Percentiles rank a stretch among this genome's conserved stretches.
These are phyloP conservation scores for Cruciata laevipes DNA, from an alignment of 257 asterid genomes.

Conservation along the genomic window DNA sequence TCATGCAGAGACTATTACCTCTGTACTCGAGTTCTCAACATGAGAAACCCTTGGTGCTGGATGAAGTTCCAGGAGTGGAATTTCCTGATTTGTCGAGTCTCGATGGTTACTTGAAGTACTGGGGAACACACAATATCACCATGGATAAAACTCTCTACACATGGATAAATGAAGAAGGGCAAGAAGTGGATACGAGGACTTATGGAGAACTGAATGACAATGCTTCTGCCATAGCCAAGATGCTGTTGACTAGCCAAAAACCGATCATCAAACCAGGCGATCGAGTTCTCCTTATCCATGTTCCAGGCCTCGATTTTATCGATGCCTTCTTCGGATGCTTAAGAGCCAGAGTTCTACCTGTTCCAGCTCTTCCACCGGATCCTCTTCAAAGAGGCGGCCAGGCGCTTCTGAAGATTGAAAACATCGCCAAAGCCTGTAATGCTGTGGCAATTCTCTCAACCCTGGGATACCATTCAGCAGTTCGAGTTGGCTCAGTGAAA, in stretches of 20 bases:
- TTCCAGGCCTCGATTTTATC: conserved; percentile 72
- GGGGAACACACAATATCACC: conserved; percentile 51
- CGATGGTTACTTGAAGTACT: conserved; percentile 57
- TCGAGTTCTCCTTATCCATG: conserved; percentile 66
- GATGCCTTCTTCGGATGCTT: conserved; percentile 87
- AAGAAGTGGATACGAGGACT: conserved; percentile 38
- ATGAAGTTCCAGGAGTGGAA: conserved; percentile 44
- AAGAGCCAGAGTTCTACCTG: conserved; percentile 69
- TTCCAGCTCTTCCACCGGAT: conserved; percentile 86
- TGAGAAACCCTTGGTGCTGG: conserved; percentile 33
- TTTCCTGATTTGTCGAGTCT: conserved; percentile 61
- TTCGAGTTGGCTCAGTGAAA: conserved; percentile 68
- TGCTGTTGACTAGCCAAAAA: conserved; percentile 54
- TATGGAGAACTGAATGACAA: conserved; percentile 53
- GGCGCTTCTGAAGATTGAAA: conserved; percentile 68
- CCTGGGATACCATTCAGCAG: conserved; percentile 64
- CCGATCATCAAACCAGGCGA: conserved; percentile 61
- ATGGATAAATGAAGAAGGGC: conserved; percentile 71
- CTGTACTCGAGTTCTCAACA: conserved; percentile 27
- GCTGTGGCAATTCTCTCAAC: conserved; percentile 72
- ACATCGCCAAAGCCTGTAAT: conserved; percentile 56
- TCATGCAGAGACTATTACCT: conserved; percentile 57
- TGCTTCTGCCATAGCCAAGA: conserved; percentile 62
- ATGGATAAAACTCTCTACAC: conserved; percentile 53
- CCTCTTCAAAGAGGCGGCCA: conserved; percentile 92